Base-by-base conservation (phyloP, 2,329 filamentous ascomycete genomes). In the Fusarium sp. region DNA sequence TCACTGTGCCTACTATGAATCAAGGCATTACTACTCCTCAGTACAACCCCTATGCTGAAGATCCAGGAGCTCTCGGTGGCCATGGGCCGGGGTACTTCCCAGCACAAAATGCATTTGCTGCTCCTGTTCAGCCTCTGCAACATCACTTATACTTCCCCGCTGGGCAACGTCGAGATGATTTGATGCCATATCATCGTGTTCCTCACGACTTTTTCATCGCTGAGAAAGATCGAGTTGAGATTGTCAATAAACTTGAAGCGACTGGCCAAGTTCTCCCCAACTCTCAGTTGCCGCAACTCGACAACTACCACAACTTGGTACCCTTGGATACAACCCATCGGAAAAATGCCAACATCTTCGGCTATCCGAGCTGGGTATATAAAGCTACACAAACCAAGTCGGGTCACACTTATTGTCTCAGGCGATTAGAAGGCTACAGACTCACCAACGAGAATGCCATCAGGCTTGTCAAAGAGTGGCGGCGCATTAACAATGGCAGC, bases 61-160 rank as follows among this genome's bases (percentile, higher is more conserved):
- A 96, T 67, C 88, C 90, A 56, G 85, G 85, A 26, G 85, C 86
- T 26, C 84, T 95, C 54, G 85, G 87, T 11, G 85, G 82, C 35
- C 85, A 87, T 65, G 88, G 88, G 10, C 85, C 90, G 22, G 86
- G 90, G 5, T 97, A 92, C 81, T 97, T 93, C 79, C 88, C 89
- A 55, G 81, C 86, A n/a, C 88, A 88, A 48, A 83, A 83, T 56
- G 83, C 85, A 17, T 92, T 87, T 78, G 81, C 84, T 17, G 81
- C 86, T 17, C 85, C 87, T 22, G 81, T 87, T 26, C 91, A 93
- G 74, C 93, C 93, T 28, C 89, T 95, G 11, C 93, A 96, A 85
- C 97, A 98, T 81, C 96, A 99, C 81, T 88, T 98, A 18, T 99
- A 99, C 82, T 94, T 94, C 38, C 95, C 95, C 1, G 89, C 95